Evolutionary conservation across 257 asterid species (phyloP), one percentile per base, ranked within the genome.

Genomic region (Solanum neorickii): DNA sequence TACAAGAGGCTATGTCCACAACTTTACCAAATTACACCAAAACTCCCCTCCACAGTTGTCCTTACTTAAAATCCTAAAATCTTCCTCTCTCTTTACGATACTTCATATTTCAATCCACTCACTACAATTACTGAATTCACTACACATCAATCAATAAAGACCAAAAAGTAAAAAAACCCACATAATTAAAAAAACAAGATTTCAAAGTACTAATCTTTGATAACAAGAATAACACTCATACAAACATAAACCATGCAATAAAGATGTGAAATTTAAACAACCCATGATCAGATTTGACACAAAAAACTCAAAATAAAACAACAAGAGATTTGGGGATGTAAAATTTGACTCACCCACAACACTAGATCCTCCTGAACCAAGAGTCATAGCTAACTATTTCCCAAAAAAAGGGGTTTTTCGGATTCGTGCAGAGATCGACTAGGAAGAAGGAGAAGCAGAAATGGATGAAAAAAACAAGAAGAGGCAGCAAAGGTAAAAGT

Each of bases 291-390:
- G 69, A 84, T 72, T 60, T 42, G 46, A 86, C 13, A 33, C 13
- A 27, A 13, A 42, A 65, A 75, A 49, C 68, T 12, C 11, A 11
- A 5, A 23, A 31, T 37, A 77, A 29, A n/a, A 70, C 27, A 56
- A 25, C 18, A 65, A 25, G 35, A 25, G 73, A 25, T 66, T 66
- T 66, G 35, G 77, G 77, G 44, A 8, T 70, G 44, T 5, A 15
- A 85, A 35, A 76, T 35, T 56, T 13, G 60, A 52, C 89, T 85
- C 85, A 95, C 98, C 98, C 72, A 95, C 98, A n/a, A 93, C 93
- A 89, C 96, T 93, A 89, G 98, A 95, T 93, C 95, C 98, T 91
- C 94, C 96, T 56, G 98, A 94, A 87, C 98, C 95, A 80, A 93
- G 96, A 85, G 97, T 90, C 99, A 94, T 95, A 91, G 44, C 90